These are phyloP conservation scores for Mitragyna speciosa DNA, from an alignment of 257 asterid species.

Conservation along the genomic window DNA sequence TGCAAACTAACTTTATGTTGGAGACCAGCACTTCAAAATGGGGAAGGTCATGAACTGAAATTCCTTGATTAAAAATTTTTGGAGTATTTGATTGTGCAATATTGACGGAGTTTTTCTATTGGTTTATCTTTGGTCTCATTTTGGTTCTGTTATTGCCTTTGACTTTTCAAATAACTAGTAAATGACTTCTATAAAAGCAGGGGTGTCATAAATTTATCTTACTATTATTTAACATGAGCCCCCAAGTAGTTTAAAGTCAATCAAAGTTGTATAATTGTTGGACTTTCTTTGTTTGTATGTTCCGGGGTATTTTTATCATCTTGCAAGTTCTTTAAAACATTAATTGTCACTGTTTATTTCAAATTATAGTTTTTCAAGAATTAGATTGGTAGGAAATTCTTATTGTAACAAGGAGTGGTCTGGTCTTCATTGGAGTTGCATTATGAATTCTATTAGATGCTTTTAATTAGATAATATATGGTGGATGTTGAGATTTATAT, in stretches of 20 bases:
- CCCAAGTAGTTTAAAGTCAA: not conserved
- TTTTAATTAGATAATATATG: not conserved
- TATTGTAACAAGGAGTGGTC: not conserved
- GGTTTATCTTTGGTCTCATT: no score
- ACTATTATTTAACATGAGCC: not conserved
- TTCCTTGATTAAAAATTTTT: no score
- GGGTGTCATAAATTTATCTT: no score
- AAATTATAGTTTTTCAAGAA: not conserved
- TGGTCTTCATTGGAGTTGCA: not conserved
- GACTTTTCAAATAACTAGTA: not conserved
- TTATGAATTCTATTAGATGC: not conserved
- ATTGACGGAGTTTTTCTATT: no score
- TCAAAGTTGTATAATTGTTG: not conserved
- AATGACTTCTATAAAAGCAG: not conserved
- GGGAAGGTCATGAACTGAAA: no score
- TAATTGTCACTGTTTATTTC: not conserved
- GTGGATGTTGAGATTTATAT: not conserved
- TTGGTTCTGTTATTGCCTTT: not conserved
- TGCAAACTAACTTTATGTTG: no score
- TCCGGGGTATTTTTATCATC: no score
- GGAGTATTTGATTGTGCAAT: no score
- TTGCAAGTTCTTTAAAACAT: not conserved
- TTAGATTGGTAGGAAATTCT: not conserved
- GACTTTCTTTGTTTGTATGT: not conserved
- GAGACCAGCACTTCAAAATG: no score